Conservation (phyloP, 2,329 filamentous ascomycete species). For the Leptosphaerulina australis region DNA sequence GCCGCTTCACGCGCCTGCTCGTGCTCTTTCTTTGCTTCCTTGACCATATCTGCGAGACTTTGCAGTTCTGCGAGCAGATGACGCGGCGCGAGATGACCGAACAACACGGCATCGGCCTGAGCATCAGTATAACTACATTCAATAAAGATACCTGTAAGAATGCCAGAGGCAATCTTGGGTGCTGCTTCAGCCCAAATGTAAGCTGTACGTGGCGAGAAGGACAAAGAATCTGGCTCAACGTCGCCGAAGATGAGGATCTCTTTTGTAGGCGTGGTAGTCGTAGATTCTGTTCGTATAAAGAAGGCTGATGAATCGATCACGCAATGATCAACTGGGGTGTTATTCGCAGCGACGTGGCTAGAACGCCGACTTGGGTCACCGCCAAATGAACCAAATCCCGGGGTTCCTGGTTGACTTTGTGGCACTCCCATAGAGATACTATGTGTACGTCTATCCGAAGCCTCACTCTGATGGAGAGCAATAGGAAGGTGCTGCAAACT, state of each 20-base stretch:
- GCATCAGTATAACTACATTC: conserved; percentile 92
- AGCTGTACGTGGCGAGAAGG: conserved; percentile 78
- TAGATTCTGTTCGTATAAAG: conserved; percentile 77
- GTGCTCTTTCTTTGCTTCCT: conserved; percentile 52
- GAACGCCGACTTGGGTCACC: conserved; percentile 28
- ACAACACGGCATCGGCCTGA: conserved; percentile 77
- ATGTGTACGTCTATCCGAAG: conserved; percentile 39
- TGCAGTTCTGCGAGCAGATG: conserved; percentile 82
- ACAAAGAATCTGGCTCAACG: conserved; percentile 88
- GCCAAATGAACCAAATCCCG: conserved; percentile 28
- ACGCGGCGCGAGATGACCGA: conserved; percentile 84
- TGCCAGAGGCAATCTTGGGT: conserved; percentile 75
- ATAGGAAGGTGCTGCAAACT: conserved; percentile 29
- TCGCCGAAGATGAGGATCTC: conserved; percentile 96
- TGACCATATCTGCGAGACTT: conserved; percentile 72
- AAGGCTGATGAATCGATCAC: conserved; percentile 90
- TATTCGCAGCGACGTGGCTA: conserved; percentile 19
- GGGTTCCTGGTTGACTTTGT: conserved; percentile 47
- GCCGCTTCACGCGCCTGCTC: conserved; percentile 41
- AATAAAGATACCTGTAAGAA: conserved; percentile 83
- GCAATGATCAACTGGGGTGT: conserved; percentile 55
- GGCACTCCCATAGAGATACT: conserved; percentile 42
- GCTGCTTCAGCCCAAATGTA: conserved; percentile 88
- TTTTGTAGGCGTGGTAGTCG: conserved; percentile 39
- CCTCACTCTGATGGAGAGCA: conserved; percentile 31